Conservation (phyloP, 2,329 filamentous ascomycete species). For the Tympanopsis confertula region DNA sequence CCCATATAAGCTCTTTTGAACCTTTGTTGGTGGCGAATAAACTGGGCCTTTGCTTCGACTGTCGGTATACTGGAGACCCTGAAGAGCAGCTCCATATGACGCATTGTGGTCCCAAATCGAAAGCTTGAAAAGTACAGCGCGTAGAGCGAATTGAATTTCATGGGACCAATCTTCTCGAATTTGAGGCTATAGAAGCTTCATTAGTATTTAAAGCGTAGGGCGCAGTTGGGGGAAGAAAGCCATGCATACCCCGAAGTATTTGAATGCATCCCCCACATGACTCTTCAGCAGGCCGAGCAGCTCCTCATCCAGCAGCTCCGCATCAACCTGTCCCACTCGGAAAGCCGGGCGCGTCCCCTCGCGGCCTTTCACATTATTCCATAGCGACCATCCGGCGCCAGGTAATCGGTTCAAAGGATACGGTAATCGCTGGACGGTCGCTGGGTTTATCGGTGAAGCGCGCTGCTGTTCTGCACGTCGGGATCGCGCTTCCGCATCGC, state of each 20-base stretch:
- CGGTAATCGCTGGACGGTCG: conserved; percentile 44
- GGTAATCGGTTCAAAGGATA: conserved; percentile 51
- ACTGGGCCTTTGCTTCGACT: conserved; percentile 55
- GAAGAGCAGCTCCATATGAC: conserved; percentile 83
- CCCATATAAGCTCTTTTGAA: conserved; percentile 78
- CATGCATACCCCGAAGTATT: conserved; percentile 64
- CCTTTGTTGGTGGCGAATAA: conserved; percentile 58
- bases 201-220: too few species aligned
- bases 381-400: conserved; percentile 36
- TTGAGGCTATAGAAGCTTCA: too few species aligned
- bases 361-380: conserved; percentile 61
- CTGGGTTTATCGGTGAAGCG: conserved; percentile 33
- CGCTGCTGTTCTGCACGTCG: conserved; percentile 33
- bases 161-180: conserved; percentile 76
- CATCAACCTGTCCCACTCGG: conserved; percentile 89
- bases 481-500: conserved; percentile 54
- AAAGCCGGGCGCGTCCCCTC: conserved; percentile 77
- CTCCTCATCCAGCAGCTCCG: conserved; percentile 88
- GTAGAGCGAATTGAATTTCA: conserved; percentile 69
- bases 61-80: conserved; percentile 84
- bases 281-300: conserved; percentile 72
- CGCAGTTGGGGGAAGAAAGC: too few species aligned
- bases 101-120: conserved; percentile 94
- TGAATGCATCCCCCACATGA: conserved; percentile 78
- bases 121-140: conserved; percentile 80